Conservation (phyloP, 2,329 filamentous ascomycete genomes). For the Dissoconium aciculare region DNA sequence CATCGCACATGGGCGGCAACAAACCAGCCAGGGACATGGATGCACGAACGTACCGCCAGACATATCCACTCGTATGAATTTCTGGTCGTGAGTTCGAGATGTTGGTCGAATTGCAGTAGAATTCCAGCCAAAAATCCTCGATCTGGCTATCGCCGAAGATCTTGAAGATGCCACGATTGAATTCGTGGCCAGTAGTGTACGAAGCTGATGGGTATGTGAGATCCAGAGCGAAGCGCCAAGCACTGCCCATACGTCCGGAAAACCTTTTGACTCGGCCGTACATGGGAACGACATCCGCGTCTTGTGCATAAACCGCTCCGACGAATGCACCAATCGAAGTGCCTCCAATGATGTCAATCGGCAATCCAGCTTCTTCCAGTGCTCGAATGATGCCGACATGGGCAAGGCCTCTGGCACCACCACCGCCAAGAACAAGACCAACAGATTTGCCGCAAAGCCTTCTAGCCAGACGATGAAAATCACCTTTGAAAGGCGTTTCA, state of each 20-base stretch:
- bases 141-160: slow-evolving; percentile 94
- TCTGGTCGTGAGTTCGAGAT: slow-evolving; percentile 87
- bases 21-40: slow-evolving; percentile 94
- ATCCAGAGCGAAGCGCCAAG: slow-evolving; percentile 96
- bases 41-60: slow-evolving; percentile 90
- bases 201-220: slow-evolving; percentile 91
- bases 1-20: slow-evolving; percentile 85
- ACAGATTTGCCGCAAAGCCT: slow-evolving; percentile 87
- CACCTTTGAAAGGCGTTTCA: slow-evolving; percentile 85
- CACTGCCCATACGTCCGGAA: slow-evolving; percentile 92
- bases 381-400: slow-evolving; percentile 91
- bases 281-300: slow-evolving; percentile 93
- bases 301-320: slow-evolving; percentile 84
- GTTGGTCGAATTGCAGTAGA: slow-evolving; percentile 98
- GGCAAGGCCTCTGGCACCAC: slow-evolving; percentile 78
- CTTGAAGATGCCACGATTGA: slow-evolving; percentile 98
- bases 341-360: slow-evolving; percentile 86
- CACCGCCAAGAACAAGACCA: slow-evolving; percentile 83
- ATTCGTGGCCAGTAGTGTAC: slow-evolving; percentile 96
- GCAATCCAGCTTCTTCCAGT: slow-evolving; percentile 89
- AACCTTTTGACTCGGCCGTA: slow-evolving; percentile 96
- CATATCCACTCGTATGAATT: slow-evolving; percentile 90
- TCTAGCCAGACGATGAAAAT: slow-evolving; percentile 85
- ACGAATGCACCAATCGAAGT: slow-evolving; percentile 96
- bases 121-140: slow-evolving; percentile 97